Base-by-base conservation (phyloP, 228 moss, liverwort and hornwort species). In the Sphagnum fallax region DNA sequence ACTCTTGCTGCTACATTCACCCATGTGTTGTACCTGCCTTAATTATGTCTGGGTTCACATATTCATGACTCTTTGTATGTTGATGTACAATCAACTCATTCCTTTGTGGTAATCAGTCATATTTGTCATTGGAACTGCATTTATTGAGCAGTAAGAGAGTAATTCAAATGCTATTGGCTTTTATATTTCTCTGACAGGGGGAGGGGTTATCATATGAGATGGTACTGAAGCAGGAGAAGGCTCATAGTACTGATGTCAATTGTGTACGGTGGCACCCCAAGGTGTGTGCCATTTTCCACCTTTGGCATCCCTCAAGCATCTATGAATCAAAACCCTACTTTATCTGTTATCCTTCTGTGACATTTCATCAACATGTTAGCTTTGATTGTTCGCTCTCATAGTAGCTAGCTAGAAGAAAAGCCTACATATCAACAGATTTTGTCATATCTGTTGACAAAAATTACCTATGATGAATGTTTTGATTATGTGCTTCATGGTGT, bases 221-320 rank as follows among this genome's bases (percentile, higher is more conserved):
- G 84, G 81, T 92, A 58, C 78, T 71, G 51, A 98, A 92, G 69
- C 75, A 77, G 70, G 86, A 83, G 78, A 87, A 94, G 63, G 89
- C 98, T 51, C 98, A 98, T 78, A 60, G 75, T 49, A 82, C 91
- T 69, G 98, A 98, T 79, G 79, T 98, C 74, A 94, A 94, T 72
- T 89, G 83, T 71, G 92, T 98, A 63, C 83, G 82, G 70, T 98
- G 98, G 94, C 94, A 98, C 65, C 98, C 98, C 16, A 85, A 81
- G 84, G 93, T 96, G 79, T 48, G 50, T 63, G 6, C 62, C 10
- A 58, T n/a, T 51, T 66, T 12, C 5, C 66, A 32, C 32, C 32
- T 32, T 32, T 32, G 32, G 32, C 32, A 32, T 32, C 32, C 32
- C 32, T 32, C 32, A 32, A 32, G 32, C 32, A 32, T 32, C 32